Evolutionary conservation across 495 filamentous ascomycete species (phyloP).

Genomic region (Trichocladium antarcticum): DNA sequence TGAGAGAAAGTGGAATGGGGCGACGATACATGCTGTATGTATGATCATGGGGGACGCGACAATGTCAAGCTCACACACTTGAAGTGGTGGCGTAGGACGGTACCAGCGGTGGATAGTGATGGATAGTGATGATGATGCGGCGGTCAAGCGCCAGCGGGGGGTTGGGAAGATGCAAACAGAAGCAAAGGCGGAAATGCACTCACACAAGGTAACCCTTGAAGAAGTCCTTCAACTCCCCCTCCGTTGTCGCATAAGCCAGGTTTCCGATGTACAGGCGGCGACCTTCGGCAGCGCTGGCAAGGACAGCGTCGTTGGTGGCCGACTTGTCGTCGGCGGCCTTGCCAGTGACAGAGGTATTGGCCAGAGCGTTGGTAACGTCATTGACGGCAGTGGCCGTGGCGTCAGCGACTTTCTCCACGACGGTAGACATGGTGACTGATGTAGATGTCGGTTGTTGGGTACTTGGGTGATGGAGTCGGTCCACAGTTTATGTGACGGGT

Average conservation of each 20-base stretch:
- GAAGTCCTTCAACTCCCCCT: conserved; percentile 99
- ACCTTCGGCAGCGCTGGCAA: conserved; percentile 94
- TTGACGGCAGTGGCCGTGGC: conserved; percentile 57
- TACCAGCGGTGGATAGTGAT: not conserved
- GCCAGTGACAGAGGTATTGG: conserved; percentile 56
- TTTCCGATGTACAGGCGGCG: conserved; percentile 99
- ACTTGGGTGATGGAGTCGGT: conserved; percentile 27
- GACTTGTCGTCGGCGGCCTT: conserved; percentile 42
- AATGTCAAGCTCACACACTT: too few species aligned
- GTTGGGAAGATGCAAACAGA: not conserved
- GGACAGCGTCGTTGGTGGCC: conserved; percentile 61
- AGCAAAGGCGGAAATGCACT: conserved; percentile 35
- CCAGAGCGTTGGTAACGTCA: conserved; percentile 76
- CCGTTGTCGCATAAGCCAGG: conserved; percentile 98
- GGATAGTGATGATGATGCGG: not conserved
- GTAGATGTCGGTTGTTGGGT: conserved; percentile 21
- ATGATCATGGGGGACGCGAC: too few species aligned
- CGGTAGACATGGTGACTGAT: conserved; percentile 47
- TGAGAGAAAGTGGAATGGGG: too few species aligned
- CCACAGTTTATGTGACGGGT: conserved; percentile 18
- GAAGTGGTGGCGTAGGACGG: too few species aligned
- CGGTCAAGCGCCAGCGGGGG: conserved; percentile 5
- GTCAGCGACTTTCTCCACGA: conserved; percentile 51
- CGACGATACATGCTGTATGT: too few species aligned
- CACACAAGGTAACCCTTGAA: conserved; percentile 97